A percentile compares a stretch with the other conserved stretches of the same genome.
These are phyloP conservation scores for Suillus weaverae DNA, from an alignment of 768 basidiomycete species.

Conservation along the genomic window DNA sequence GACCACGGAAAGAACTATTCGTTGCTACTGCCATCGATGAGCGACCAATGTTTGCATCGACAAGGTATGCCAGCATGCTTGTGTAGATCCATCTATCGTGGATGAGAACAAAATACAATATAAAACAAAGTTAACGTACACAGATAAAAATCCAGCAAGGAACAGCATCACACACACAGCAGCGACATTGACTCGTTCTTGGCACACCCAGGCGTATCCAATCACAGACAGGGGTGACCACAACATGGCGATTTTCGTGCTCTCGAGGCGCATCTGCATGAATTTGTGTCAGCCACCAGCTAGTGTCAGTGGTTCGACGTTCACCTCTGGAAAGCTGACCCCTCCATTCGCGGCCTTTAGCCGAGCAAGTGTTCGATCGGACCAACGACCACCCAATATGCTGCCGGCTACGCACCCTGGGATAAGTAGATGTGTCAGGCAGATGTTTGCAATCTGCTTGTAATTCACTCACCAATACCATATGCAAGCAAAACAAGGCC, in stretches of 20 bases:
- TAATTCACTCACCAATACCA: slow-evolving; percentile 53
- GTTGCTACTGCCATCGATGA: slow-evolving; percentile 74
- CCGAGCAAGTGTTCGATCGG: slow-evolving; percentile 46
- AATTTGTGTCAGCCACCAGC: background rate
- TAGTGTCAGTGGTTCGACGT: slow-evolving; percentile 2
- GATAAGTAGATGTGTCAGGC: background rate
- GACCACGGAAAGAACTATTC: slow-evolving; percentile 76
- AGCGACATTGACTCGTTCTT: slow-evolving; percentile 61
- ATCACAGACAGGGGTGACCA: slow-evolving; percentile 55
- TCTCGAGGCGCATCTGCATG: slow-evolving; percentile 67
- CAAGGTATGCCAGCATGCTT: slow-evolving; percentile 78
- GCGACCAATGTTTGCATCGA: slow-evolving; percentile 81
- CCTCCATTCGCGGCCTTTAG: slow-evolving; percentile 46
- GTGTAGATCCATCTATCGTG: slow-evolving; percentile 53
- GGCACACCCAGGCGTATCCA: slow-evolving; percentile 75
- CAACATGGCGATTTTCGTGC: slow-evolving; percentile 56
- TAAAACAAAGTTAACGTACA: slow-evolving; percentile 43
- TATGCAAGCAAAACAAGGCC: slow-evolving; percentile 77
- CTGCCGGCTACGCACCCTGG: slow-evolving; percentile 52
- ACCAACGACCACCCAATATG: slow-evolving; percentile 58
- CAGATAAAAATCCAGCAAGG: slow-evolving; percentile 63
- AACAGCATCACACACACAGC: slow-evolving; percentile 75
- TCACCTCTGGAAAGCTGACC: slow-evolving; percentile 60
- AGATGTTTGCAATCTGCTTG: background rate
- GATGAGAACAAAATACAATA: background rate